Percentiles rank a stretch among this genome's conserved stretches.
phyloP scores from a whole-genome alignment of 2,329 filamentous ascomycete genomes.

The Fusarium sp. region DNA sequence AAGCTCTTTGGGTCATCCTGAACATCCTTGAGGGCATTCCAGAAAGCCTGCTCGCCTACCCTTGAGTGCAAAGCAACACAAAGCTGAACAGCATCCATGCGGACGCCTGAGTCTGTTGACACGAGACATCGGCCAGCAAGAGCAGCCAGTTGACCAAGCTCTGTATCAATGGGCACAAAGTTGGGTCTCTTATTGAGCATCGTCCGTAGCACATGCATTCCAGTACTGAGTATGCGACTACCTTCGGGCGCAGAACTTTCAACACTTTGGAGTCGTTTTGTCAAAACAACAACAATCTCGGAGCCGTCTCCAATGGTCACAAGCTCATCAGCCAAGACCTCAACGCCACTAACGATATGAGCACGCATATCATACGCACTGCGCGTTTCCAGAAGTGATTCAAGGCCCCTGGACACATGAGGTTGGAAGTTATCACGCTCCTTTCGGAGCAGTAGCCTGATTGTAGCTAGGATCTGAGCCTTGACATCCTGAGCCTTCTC shows the following conservation, averaged over 20 bases:
- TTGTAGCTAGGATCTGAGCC: conserved; percentile 79
- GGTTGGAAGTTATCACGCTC: conserved; percentile 75
- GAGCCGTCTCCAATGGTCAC: conserved; percentile 73
- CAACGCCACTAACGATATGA: conserved; percentile 80
- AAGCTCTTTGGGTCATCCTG: conserved; percentile 81
- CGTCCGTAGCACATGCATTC: conserved; percentile 72
- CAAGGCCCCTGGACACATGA: conserved; percentile 76
- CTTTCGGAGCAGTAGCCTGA: conserved; percentile 78
- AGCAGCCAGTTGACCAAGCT: conserved; percentile 65
- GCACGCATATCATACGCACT: conserved; percentile 75
- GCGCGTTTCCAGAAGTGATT: conserved; percentile 75
- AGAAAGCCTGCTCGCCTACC: conserved; percentile 73
- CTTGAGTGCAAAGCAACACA: conserved; percentile 78
- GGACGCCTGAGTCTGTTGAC: conserved; percentile 71
- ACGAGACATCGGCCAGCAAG: conserved; percentile 71
- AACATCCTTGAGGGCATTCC: conserved; percentile 73
- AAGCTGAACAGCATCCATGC: conserved; percentile 84
- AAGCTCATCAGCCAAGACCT: conserved; percentile 79
- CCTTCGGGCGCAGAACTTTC: conserved; percentile 61
- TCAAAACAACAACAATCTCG: conserved; percentile 70
- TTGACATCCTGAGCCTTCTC: conserved; percentile 80
- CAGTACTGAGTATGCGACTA: conserved; percentile 70
- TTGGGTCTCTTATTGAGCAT: conserved; percentile 65
- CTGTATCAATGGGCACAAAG: conserved; percentile 64
- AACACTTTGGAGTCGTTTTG: conserved; percentile 59